Conservation (phyloP, 805 yeast genomes). For the Wickerhamiella australiensis region DNA sequence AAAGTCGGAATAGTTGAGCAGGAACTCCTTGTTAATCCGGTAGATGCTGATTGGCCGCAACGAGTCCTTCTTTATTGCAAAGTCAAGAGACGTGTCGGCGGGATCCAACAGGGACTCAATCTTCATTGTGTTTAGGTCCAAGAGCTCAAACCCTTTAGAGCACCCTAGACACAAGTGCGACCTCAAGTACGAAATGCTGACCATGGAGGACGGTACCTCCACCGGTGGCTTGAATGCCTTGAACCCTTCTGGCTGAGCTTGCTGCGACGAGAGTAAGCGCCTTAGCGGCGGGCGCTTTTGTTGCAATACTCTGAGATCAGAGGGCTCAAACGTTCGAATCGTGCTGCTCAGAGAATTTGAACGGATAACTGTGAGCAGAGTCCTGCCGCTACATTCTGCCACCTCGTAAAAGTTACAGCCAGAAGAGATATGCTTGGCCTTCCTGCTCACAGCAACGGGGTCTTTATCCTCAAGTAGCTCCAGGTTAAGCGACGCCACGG, state of each 20-base stretch:
- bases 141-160: slow-evolving; percentile 90
- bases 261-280: slow-evolving; percentile 30
- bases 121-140: slow-evolving; percentile 68
- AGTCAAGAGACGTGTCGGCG: slow-evolving; percentile 95
- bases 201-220: slow-evolving; percentile 75
- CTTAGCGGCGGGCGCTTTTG: slow-evolving; percentile 33
- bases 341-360: slow-evolving; percentile 62
- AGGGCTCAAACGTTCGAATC: slow-evolving; percentile 79
- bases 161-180: slow-evolving; percentile 90
- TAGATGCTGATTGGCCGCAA: slow-evolving; percentile 86
- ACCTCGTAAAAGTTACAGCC: slow-evolving; percentile 85
- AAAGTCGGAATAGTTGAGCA: slow-evolving; percentile 81
- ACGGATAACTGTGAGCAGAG: slow-evolving; percentile 81
- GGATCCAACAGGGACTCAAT: slow-evolving; percentile 89
- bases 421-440: slow-evolving; percentile 67
- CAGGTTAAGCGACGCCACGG: slow-evolving; percentile 62
- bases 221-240: slow-evolving; percentile 64
- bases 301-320: slow-evolving; percentile 43
- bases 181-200: slow-evolving; percentile 79
- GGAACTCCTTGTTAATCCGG: slow-evolving; percentile 75
- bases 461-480: slow-evolving; percentile 38
- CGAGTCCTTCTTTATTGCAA: slow-evolving; percentile 71
- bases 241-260: slow-evolving; percentile 40
- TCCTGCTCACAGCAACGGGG: slow-evolving; percentile 36
- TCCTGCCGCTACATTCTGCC: slow-evolving; percentile 82